Conservation (phyloP, 768 basidiomycete species). For the Royoungia palumana region DNA sequence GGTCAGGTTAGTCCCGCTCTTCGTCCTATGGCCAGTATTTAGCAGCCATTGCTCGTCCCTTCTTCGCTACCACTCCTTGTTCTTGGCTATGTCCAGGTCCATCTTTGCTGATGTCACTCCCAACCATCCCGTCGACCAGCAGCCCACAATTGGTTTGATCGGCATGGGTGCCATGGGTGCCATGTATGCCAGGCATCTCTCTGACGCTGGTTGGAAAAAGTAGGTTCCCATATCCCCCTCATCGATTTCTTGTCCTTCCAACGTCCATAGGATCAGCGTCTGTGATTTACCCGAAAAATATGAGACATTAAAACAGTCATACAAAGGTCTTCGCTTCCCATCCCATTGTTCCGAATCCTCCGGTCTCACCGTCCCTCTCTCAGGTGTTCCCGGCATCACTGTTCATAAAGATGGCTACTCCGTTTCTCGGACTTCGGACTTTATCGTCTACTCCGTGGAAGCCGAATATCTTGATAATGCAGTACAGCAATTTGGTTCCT, state of each 20-base stretch:
- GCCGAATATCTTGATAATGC: conserved; percentile 82
- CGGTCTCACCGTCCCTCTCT: conserved; percentile 9
- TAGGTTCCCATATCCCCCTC: conserved; percentile 23
- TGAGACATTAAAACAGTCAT: conserved; percentile 57
- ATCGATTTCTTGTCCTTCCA: neutral
- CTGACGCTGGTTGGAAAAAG: conserved; percentile 84
- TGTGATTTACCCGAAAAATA: conserved; percentile 81
- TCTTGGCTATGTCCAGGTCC: conserved; percentile 8
- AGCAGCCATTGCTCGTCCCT: no score
- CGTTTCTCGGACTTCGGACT: conserved; percentile 86
- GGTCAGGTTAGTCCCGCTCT: no score
- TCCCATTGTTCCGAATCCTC: neutral
- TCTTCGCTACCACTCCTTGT: neutral
- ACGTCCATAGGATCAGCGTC: conserved; percentile 67
- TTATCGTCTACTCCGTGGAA: conserved; percentile 94
- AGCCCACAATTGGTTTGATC: conserved; percentile 85
- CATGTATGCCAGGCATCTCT: conserved; percentile 88
- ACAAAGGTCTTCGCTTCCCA: conserved; percentile 44
- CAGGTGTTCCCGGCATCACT: conserved; percentile 54
- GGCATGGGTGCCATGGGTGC: conserved; percentile 98
- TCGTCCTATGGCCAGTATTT: no score
- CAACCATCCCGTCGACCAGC: conserved; percentile 39
- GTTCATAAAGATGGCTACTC: conserved; percentile 79
- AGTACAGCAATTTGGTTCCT: conserved; percentile 87
- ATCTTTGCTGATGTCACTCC: conserved; percentile 29